phyloP scores from a whole-genome alignment of 371 early-diverging fungal genomes.

The Encephalitozoon cuniculi region DNA sequence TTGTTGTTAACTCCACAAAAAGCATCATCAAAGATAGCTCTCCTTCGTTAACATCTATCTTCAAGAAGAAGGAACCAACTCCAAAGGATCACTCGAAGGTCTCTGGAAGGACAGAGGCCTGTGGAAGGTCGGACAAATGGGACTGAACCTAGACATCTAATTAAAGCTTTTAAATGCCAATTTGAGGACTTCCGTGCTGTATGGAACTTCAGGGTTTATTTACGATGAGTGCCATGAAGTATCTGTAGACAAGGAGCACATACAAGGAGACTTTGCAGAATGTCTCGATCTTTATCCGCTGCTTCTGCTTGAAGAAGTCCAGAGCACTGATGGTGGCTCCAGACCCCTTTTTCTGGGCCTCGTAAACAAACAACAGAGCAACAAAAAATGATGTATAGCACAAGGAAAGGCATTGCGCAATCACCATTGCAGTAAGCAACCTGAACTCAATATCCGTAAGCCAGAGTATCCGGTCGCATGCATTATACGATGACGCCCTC shows the following conservation, averaged over 20 bases:
- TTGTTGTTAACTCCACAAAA: neutral
- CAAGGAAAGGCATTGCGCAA: neutral
- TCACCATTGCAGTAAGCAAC: neutral
- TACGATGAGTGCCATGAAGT: neutral
- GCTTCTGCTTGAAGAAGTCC: neutral
- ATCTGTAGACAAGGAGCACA: neutral
- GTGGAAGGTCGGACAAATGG: neutral
- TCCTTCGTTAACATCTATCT: neutral
- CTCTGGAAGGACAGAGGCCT: neutral
- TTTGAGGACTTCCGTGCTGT: neutral
- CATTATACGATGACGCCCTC: neutral
- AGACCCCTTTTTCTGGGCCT: neutral
- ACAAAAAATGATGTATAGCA: neutral
- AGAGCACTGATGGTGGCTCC: neutral
- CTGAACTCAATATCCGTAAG: neutral
- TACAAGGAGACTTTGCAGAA: neutral
- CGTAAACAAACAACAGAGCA: neutral
- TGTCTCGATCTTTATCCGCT: neutral
- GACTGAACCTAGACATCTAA: neutral
- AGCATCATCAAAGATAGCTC: constrained; percentile 6
- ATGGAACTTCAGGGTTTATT: neutral
- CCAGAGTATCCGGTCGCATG: neutral
- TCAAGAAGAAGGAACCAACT: neutral
- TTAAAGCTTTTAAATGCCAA: neutral
- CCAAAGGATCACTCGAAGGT: neutral